Percentiles rank a stretch among this genome's conserved stretches.
Conservation (phyloP, 768 basidiomycete species). For the Fibroporia radiculosa region DNA sequence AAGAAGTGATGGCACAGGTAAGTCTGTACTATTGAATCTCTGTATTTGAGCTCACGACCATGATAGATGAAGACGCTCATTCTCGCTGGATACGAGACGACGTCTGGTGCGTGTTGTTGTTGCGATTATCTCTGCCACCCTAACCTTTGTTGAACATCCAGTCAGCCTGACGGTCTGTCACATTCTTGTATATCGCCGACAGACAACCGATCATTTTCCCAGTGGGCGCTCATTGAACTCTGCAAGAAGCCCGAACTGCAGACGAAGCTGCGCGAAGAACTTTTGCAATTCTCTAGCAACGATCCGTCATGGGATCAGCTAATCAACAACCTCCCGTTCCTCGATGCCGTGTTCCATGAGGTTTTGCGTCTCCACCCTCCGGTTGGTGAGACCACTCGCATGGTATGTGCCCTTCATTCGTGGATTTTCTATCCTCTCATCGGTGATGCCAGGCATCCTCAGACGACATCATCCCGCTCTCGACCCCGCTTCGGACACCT, state of each 20-base stretch:
- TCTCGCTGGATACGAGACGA: slow-evolving; percentile 46
- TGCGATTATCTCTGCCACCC: background rate
- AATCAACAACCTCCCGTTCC: slow-evolving; percentile 40
- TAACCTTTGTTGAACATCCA: background rate
- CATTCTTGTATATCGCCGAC: too few species aligned
- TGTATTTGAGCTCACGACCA: slow-evolving; percentile 3
- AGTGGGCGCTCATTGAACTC: slow-evolving; percentile 55
- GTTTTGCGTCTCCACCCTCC: slow-evolving; percentile 38
- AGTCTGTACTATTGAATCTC: background rate
- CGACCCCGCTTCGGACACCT: slow-evolving; percentile 21
- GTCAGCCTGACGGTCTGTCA: slow-evolving; percentile 15
- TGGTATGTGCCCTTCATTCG: slow-evolving; percentile 24
- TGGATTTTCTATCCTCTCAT: background rate
- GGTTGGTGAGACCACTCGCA: slow-evolving; percentile 26
- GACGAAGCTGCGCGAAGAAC: slow-evolving; percentile 40
- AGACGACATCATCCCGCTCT: slow-evolving; percentile 33
- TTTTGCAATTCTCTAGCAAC: slow-evolving; percentile 28
- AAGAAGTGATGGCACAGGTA: slow-evolving; percentile 36
- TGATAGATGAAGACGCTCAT: slow-evolving; percentile 30
- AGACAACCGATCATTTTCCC: background rate
- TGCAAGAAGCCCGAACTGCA: slow-evolving; percentile 37
- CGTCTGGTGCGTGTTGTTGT: slow-evolving; percentile 24
- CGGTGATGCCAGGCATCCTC: slow-evolving; percentile 24
- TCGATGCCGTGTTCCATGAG: slow-evolving; percentile 45
- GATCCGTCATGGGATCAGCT: slow-evolving; percentile 54